Base-by-base conservation (phyloP, 164 flowering plant species). In the Berberis vulgaris region DNA sequence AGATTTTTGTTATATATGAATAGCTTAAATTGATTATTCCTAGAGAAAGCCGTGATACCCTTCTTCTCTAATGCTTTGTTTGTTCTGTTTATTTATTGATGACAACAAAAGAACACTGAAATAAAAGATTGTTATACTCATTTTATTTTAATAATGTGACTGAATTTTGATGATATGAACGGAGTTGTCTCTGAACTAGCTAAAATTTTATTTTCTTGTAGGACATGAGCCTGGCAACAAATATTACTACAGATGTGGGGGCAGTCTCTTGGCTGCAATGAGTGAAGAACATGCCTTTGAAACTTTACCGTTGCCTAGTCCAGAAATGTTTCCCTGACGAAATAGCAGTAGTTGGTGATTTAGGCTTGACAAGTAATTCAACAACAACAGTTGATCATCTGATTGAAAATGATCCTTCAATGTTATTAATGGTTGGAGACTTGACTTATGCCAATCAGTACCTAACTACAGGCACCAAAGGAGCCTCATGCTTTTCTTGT, bases 351-450 rank as follows among this genome's bases (percentile, higher is more conserved):
- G 67, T 88, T 46, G 98, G 98, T 54, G 98, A 92, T 73, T 74
- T 92, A 67, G 98, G 96, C 7, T 85, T 92, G 49, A 92, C 98
- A 2, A 73, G 83, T 72, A 92, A 92, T 76, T 67, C 94, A n/a
- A 69, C 86, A 2, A 78, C 92, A 53, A 92, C 96, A 12, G 66
- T 92, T 62, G 88, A 89, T 73, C 98, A 89, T 78, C 45, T 92
- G 43, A 71, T 67, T 5, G 11, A 66, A 61, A 87, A 92, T 75
- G 86, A 86, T 60, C 98, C 98, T 49, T 79, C 87, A n/a, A 50
- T 92, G 76, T 60, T 92, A 45, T 63, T 92, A 70, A 82, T 92
- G 86, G 84, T 92, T 67, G 98, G 98, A 62, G 98, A 92, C 71
- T 67, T 92, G 65, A 74, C 54, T 43, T 92, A 92, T 74, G 95